A percentile compares a stretch with the other conserved stretches of the same genome.
Evolutionary conservation across 2,329 filamentous ascomycete species (phyloP).

Genomic region (Plectosphaerella cucumerina): DNA sequence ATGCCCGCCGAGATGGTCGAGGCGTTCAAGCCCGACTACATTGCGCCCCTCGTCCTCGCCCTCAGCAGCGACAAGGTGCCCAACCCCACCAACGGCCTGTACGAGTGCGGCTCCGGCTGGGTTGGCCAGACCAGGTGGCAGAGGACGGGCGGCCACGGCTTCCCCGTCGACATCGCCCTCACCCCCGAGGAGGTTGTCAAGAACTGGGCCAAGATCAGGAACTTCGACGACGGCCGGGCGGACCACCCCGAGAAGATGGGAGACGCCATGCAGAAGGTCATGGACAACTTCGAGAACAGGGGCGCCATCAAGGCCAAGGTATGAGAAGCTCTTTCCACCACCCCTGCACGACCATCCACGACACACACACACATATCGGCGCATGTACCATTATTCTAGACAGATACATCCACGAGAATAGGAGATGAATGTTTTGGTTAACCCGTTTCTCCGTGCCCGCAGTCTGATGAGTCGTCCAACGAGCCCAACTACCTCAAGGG

Average conservation of each 20-base stretch:
- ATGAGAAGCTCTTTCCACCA: slow-evolving; percentile 35
- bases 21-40: slow-evolving; percentile 98
- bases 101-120: slow-evolving; percentile 95
- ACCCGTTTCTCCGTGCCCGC: slow-evolving; percentile 10
- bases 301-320: slow-evolving; percentile 50
- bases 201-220: slow-evolving; percentile 72
- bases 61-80: slow-evolving; percentile 84
- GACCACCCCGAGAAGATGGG: slow-evolving; percentile 80
- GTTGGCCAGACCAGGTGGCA: slow-evolving; percentile 91
- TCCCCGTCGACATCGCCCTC: slow-evolving; percentile 79
- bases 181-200: slow-evolving; percentile 80
- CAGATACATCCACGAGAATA: slow-evolving; percentile 7
- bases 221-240: slow-evolving; percentile 83
- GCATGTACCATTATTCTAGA: slow-evolving; percentile 16
- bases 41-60: slow-evolving; percentile 86
- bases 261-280: slow-evolving; percentile 71
- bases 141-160: slow-evolving; percentile 81
- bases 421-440: slow-evolving; percentile 10
- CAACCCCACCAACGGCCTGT: slow-evolving; percentile 79
- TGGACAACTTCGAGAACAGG: slow-evolving; percentile 82
- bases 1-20: slow-evolving; percentile 97
- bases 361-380: neutral
- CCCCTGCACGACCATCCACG: neutral
- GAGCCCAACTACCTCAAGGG: slow-evolving; percentile 59
- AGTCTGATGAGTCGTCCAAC: slow-evolving; percentile 17